Base-by-base conservation (phyloP, 2,329 filamentous ascomycete genomes). In the Penicillium freii region DNA sequence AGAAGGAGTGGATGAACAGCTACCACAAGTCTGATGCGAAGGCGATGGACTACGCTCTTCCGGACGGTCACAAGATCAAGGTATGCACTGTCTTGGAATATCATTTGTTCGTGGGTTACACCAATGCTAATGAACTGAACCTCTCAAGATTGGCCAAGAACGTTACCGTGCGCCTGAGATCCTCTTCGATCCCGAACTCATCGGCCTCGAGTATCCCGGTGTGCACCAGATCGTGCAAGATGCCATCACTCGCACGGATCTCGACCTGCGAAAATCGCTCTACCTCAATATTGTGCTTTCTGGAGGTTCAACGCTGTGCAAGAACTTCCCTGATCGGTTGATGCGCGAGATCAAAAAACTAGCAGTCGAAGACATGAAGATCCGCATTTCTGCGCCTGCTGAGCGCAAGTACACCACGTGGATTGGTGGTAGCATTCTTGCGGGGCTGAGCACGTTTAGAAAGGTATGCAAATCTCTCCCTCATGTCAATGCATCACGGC, bases 341-440 rank as follows among this genome's bases (percentile, higher is more conserved):
- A 81, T 99, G 72, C 87, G 90, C 66, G 94, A 99, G 78, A 89
- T 97, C 65, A 94, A 97, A 78, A 84, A 88, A 73, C 80, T 97
- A 69, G 94, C 94, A 11, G 92, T 97, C 67, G 97, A 97, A 82
- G 94, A 99, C 75, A 99, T 97, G 93, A 87, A 92, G 70, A 97
- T 99, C 80, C 96, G 97, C 82, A 99, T 99, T 72, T 96, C 96
- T 79, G 94, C 94, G 53, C 94, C 94, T 54, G 93, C 94, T 6
- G 94, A 99, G 81, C 85, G 94, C 65, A 96, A 97, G 78, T 99
- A 97, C 80, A 97, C 92, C 61, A 99, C 94, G 33, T 99, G 94
- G 94, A 97, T 97, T 67, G 94, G 94, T 63, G 94, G 94, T 55
- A 97, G 94, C 75, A 99, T 99, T 77, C 81, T 99, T 65, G 94